Percentiles rank a stretch among this genome's conserved stretches.
Evolutionary conservation across 768 basidiomycete species (phyloP).

Genomic region (Thelephora aurantiotincta): DNA sequence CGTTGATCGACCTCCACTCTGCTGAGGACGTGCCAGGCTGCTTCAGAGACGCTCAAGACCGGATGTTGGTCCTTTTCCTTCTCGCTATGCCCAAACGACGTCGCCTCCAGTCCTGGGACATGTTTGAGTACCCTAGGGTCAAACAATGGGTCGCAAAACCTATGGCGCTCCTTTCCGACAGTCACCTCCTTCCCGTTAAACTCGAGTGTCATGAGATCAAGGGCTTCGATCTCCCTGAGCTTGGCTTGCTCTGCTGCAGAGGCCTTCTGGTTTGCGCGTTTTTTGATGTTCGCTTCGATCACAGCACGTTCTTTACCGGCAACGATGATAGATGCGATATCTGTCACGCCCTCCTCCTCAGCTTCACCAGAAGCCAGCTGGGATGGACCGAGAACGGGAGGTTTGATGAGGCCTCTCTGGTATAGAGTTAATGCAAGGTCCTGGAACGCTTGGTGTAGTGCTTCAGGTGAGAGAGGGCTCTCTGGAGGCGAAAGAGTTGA

Average conservation of each 20-base stretch:
- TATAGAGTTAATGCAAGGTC: slow-evolving; percentile 54
- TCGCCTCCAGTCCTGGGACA: slow-evolving; percentile 4
- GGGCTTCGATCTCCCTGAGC: slow-evolving; percentile 68
- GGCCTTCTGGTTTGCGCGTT: slow-evolving; percentile 55
- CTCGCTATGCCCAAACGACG: slow-evolving; percentile 4
- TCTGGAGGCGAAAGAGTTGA: slow-evolving; percentile 40
- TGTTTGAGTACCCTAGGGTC: slow-evolving; percentile 44
- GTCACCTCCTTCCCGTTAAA: slow-evolving; percentile 62
- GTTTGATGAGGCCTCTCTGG: slow-evolving; percentile 48
- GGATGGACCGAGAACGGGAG: neutral
- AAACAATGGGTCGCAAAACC: slow-evolving; percentile 85
- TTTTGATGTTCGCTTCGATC: slow-evolving; percentile 76
- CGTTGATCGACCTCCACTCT: slow-evolving; percentile 52
- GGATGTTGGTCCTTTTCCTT: slow-evolving; percentile 2
- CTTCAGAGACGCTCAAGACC: slow-evolving; percentile 16
- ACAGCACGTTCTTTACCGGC: slow-evolving; percentile 86
- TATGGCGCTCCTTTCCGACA: slow-evolving; percentile 77
- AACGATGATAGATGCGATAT: slow-evolving; percentile 82
- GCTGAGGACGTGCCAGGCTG: slow-evolving; percentile 47
- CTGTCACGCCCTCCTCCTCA: slow-evolving; percentile 78
- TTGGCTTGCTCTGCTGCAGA: slow-evolving; percentile 71
- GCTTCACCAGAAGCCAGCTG: slow-evolving; percentile 67
- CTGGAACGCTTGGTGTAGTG: slow-evolving; percentile 35
- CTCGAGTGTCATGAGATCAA: slow-evolving; percentile 67
- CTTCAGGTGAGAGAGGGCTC: slow-evolving; percentile 28